Conservation (phyloP, 2,329 filamentous ascomycete genomes). For the Apiospora rasikravindrae region DNA sequence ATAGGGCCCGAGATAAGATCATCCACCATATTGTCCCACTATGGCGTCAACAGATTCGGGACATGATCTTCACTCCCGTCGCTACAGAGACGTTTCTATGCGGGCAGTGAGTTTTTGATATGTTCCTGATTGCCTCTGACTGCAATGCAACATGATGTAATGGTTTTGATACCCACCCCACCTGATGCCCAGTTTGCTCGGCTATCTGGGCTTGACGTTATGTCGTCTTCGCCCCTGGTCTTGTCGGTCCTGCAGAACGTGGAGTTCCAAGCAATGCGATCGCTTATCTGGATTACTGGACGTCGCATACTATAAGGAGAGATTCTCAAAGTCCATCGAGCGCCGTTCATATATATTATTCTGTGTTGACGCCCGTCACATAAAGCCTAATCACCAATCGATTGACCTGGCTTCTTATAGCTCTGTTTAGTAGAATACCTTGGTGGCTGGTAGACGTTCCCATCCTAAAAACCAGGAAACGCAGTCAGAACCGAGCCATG, state of each 20-base stretch:
- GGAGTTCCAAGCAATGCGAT: neutral
- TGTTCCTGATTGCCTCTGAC: neutral
- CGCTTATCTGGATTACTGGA: too few relatives aligned
- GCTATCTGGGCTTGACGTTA: neutral
- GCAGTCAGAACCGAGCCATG: constrained; percentile 5
- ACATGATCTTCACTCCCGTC: neutral
- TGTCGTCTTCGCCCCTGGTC: neutral
- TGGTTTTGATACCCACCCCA: neutral
- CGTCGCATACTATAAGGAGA: too few relatives aligned
- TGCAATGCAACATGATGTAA: neutral
- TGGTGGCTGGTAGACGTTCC: too few relatives aligned
- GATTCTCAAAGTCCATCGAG: too few relatives aligned
- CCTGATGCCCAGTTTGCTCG: neutral
- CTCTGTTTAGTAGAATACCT: neutral
- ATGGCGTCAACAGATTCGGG: neutral
- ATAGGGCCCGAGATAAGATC: neutral
- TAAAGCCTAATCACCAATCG: too few relatives aligned
- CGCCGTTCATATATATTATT: too few relatives aligned
- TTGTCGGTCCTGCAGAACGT: neutral
- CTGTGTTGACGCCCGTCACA: too few relatives aligned
- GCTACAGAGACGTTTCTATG: neutral
- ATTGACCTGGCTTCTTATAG: fast-evolving
- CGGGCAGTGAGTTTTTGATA: neutral
- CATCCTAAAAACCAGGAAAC: too few relatives aligned
- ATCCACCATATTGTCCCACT: neutral